Evolutionary conservation across 208 protist genomes (phyloP), one percentile per base, ranked within the genome.

Genomic region (Crithidia thermophila): DNA sequence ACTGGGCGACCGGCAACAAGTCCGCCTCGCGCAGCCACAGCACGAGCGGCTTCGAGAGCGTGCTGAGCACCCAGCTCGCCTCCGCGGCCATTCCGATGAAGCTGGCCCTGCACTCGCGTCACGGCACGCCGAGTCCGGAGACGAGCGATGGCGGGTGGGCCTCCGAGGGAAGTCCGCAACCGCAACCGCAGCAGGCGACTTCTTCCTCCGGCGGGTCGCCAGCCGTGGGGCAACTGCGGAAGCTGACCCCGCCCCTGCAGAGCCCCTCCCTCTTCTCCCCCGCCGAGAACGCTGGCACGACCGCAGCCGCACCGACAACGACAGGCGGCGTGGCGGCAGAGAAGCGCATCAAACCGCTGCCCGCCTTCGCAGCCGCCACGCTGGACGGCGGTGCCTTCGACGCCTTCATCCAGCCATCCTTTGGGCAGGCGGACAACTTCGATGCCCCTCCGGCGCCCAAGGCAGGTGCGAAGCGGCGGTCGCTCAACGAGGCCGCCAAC

Each of bases 1-100:
- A 67, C 28, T 27, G 20, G 0, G 45, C 30, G 2, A 28, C 30
- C 2, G 43, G 4, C 3, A 53, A 33, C 43, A 64, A 53, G 33
- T 42, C 43, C 8, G 6, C 33, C n/a, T 75, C 60, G 42, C n/a
- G 55, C 33, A 75, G 69, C 25, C 61, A 50, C 37, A 75, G 61
- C 57, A 50, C 23, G 21, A 75, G 61, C 30, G 61, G 64, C 46
- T 18, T 18, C 47, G 69, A 27, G 5, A 75, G 69, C 31, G 45
- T 75, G 42, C 61, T 75, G 28, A 75, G 69, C 61, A 65, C 47
- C 27, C 60, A 52, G 3, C 42, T 68, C 16, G 37, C 52, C 27
- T 39, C 52, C 9, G 31, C 2, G 8, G 58, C 37, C 9, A 59
- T 37, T 39, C 23, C 69, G 18, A 75, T 75, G 69, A 46, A 31